phyloP scores from a whole-genome alignment of 2,329 filamentous ascomycete genomes.

The Spiromastix sp. region DNA sequence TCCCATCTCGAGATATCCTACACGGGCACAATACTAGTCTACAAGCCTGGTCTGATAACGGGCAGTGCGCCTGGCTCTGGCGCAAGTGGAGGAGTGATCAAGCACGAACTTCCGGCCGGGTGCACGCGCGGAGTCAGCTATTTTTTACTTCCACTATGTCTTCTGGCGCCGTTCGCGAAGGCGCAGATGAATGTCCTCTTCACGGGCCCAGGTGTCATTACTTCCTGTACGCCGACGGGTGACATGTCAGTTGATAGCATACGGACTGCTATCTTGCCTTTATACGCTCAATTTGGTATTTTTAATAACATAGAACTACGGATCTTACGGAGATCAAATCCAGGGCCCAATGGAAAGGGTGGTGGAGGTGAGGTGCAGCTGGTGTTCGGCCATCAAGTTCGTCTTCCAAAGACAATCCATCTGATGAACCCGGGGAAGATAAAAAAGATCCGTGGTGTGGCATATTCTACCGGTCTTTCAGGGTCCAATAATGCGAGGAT shows the following conservation, averaged over 20 bases:
- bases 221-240: constrained; percentile 67
- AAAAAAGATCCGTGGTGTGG: constrained; percentile 81
- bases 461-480: constrained; percentile 84
- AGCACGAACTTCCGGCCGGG: constrained; percentile 66
- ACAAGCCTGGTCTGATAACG: constrained; percentile 84
- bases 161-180: constrained; percentile 90
- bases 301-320: constrained; percentile 74
- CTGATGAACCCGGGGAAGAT: constrained; percentile 73
- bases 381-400: constrained; percentile 84
- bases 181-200: constrained; percentile 83
- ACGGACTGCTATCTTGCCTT: constrained; percentile 79
- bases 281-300: constrained; percentile 87
- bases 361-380: constrained; percentile 91
- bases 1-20: constrained; percentile 91
- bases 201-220: constrained; percentile 85
- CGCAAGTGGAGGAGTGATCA: constrained; percentile 63
- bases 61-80: constrained; percentile 69
- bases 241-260: constrained; percentile 91
- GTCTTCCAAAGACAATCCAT: constrained; percentile 88
- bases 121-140: constrained; percentile 79
- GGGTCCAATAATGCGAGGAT: constrained; percentile 90
- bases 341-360: constrained; percentile 61
- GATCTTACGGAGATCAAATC: constrained; percentile 68
- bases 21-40: constrained; percentile 86
- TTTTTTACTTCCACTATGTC: constrained; percentile 79